Conservation (phyloP, 352 stramenopile species). For the Thraustochytrium sp. region DNA sequence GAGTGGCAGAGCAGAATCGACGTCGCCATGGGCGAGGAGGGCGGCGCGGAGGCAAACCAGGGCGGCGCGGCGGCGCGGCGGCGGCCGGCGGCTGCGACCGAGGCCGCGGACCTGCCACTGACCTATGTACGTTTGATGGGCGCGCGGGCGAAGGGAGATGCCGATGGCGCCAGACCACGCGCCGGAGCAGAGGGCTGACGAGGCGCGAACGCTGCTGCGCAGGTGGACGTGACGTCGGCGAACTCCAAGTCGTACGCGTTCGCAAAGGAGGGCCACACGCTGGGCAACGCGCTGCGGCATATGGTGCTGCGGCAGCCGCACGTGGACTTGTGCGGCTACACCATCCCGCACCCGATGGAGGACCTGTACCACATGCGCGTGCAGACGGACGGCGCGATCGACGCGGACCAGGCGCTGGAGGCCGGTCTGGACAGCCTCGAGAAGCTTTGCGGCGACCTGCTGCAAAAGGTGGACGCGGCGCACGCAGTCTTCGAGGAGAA, state of each 20-base stretch:
- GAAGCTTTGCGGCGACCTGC: background rate
- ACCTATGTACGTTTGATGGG: conserved; percentile 14
- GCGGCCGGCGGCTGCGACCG: background rate
- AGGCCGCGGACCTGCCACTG: background rate
- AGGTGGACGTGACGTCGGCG: background rate
- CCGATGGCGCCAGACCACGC: background rate
- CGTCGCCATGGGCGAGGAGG: no score
- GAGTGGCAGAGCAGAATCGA: no score
- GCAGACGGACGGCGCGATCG: background rate
- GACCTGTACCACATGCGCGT: conserved; percentile 11
- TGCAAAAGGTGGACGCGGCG: background rate
- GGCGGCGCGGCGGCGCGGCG: background rate
- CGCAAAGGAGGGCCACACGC: conserved; percentile 39
- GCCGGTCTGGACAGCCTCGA: background rate
- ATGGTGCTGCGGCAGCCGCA: background rate
- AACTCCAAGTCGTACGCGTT: conserved; percentile 39
- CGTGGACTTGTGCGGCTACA: conserved; percentile 39
- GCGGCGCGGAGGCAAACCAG: background rate
- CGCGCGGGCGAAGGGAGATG: background rate
- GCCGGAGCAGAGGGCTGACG: no score
- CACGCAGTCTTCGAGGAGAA: conserved; percentile 6
- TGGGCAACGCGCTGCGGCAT: conserved; percentile 33
- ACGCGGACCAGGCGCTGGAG: background rate
- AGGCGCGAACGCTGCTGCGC: background rate
- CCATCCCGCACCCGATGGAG: conserved; percentile 43